A percentile compares a stretch with the other conserved stretches of the same genome.
Conservation (phyloP, 805 yeast species). For the Candida ulmi region DNA sequence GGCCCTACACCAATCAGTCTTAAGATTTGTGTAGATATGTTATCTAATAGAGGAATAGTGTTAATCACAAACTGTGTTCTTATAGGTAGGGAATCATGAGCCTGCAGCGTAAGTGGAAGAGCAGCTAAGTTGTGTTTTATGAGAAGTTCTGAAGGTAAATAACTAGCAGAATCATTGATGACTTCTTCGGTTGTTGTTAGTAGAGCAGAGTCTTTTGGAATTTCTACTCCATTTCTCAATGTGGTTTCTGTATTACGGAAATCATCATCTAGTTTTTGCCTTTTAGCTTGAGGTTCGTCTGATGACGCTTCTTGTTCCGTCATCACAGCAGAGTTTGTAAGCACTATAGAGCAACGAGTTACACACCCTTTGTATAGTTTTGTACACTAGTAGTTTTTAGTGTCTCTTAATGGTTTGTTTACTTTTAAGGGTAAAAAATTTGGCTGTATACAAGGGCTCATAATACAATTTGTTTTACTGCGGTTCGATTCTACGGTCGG, state of each 20-base stretch:
- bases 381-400: too few species aligned
- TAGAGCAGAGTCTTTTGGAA: conserved; percentile 20
- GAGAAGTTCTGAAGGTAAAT: conserved; percentile 15
- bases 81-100: conserved; percentile 43
- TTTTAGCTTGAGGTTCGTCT: conserved; percentile 1
- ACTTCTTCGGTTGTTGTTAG: conserved; percentile 3
- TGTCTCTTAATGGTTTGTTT: too few species aligned
- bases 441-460: too few species aligned
- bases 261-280: conserved; percentile 1
- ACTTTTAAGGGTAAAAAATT: neutral
- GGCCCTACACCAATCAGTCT: conserved; percentile 69
- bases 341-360: too few species aligned
- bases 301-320: too few species aligned
- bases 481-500: too few species aligned
- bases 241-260: neutral
- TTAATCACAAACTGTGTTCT: conserved; percentile 61
- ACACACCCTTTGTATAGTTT: too few species aligned
- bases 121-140: conserved; percentile 50
- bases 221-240: conserved; percentile 12
- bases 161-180: conserved; percentile 6
- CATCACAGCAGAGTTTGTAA: too few species aligned
- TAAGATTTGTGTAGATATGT: conserved; percentile 74
- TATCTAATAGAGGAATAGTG: conserved; percentile 73
- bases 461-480: too few species aligned
- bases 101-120: conserved; percentile 51